A percentile compares a stretch with the other conserved stretches of the same genome.
Evolutionary conservation across 2,329 filamentous ascomycete genomes (phyloP).

Genomic region (Stylonectria norvegica): DNA sequence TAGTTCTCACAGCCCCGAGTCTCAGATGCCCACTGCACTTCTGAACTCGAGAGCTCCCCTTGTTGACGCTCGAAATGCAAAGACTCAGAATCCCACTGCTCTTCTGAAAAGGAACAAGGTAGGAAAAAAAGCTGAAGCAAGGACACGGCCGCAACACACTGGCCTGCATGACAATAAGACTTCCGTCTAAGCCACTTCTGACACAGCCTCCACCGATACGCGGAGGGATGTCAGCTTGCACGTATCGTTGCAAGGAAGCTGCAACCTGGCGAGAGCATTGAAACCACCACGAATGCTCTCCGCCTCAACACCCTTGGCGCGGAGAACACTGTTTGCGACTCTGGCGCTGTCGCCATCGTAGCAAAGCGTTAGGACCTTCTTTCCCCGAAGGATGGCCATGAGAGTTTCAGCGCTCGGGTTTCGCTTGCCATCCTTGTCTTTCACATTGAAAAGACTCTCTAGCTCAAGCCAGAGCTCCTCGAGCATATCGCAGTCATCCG

Average conservation of each 20-base stretch:
- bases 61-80: background rate
- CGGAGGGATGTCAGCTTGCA: constrained; percentile 21
- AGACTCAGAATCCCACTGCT: constrained; percentile 6
- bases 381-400: constrained; percentile 30
- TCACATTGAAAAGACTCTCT: constrained; percentile 40
- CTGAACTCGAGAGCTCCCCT: constrained; percentile 2
- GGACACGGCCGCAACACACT: background rate
- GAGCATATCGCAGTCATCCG: constrained; percentile 43
- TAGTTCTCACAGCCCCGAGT: background rate
- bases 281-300: constrained; percentile 45
- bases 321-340: constrained; percentile 52
- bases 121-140: background rate
- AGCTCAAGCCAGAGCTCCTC: constrained; percentile 48
- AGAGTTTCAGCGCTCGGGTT: constrained; percentile 27
- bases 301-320: constrained; percentile 47
- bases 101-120: too few relatives aligned
- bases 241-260: constrained; percentile 25
- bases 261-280: constrained; percentile 23
- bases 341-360: constrained; percentile 53
- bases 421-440: constrained; percentile 25
- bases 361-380: constrained; percentile 46
- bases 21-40: constrained; percentile 16
- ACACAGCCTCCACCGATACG: constrained; percentile 24
- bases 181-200: constrained; percentile 22
- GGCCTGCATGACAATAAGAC: background rate